A percentile compares a stretch with the other conserved stretches of the same genome.
These are phyloP conservation scores for Cladophialophora bantiana DNA, from an alignment of 2,329 filamentous ascomycete genomes.

Conservation along the genomic window DNA sequence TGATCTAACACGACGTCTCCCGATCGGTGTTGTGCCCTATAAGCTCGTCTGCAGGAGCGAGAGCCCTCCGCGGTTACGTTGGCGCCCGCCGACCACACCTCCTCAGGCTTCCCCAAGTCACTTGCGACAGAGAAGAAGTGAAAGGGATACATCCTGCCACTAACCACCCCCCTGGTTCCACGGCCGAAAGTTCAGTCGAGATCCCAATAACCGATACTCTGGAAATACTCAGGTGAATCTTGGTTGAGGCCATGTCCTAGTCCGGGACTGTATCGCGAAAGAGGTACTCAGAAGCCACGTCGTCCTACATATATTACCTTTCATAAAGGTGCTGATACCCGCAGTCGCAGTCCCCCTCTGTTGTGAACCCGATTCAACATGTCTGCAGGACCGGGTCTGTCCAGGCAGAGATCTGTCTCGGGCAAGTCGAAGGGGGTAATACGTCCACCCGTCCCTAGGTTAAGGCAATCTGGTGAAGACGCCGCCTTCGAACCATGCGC, in stretches of 20 bases:
- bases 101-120: conserved; percentile 16
- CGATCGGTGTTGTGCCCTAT: conserved; percentile 27
- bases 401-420: conserved; percentile 39
- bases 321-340: conserved; percentile 26
- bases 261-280: conserved; percentile 28
- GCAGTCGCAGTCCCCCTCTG: conserved; percentile 24
- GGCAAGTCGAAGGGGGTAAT: conserved; percentile 35
- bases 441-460: conserved; percentile 29
- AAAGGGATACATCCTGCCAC: conserved; percentile 27
- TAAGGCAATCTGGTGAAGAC: conserved; percentile 43
- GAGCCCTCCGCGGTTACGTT: conserved; percentile 32
- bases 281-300: conserved; percentile 25
- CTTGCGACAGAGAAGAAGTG: conserved; percentile 18
- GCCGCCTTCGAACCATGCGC: conserved; percentile 81
- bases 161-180: conserved; percentile 27
- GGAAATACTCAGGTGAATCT: conserved; percentile 29
- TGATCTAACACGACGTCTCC: conserved; percentile 27
- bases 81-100: conserved; percentile 27
- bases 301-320: conserved; percentile 8
- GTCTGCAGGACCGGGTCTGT: conserved; percentile 34
- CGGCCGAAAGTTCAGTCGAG: conserved; percentile 28
- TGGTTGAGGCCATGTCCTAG: conserved; percentile 30
- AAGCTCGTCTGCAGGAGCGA: conserved; percentile 29
- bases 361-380: conserved; percentile 23
- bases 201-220: conserved; percentile 33